Conservation (phyloP, 208 protist genomes). For the Herpetomonas samuelpessoai region DNA sequence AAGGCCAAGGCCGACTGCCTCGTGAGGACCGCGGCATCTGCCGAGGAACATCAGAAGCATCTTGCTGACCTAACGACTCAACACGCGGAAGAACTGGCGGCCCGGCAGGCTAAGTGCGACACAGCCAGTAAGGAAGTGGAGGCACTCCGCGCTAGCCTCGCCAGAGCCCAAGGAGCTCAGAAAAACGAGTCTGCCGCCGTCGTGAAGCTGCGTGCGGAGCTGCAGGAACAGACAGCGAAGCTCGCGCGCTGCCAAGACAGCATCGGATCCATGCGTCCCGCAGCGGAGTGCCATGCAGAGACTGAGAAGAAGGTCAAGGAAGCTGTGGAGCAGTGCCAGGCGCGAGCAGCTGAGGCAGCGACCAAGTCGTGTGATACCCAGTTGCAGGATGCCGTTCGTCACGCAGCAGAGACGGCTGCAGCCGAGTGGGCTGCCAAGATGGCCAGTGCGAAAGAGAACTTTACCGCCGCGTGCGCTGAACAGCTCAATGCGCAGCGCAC, state of each 20-base stretch:
- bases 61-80: not conserved
- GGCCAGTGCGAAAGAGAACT: no score
- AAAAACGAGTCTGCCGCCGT: not conserved
- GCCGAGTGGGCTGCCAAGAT: no score
- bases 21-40: no score
- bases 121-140: not conserved
- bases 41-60: no score
- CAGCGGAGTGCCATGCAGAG: not conserved
- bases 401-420: no score
- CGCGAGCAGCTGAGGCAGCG: no score
- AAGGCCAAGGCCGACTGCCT: no score
- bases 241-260: not conserved
- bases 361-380: no score
- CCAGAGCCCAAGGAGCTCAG: not conserved
- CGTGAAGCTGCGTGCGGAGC: not conserved
- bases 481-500: not conserved
- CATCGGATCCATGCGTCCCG: no score
- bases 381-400: no score
- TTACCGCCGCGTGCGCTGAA: not conserved
- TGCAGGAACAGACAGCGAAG: not conserved
- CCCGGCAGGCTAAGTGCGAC: not conserved
- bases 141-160: not conserved
- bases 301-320: not conserved
- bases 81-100: not conserved
- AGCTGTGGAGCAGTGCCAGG: not conserved